These are phyloP conservation scores for Pittosporum tobira DNA, from an alignment of 129 eudicot species.

Conservation along the genomic window DNA sequence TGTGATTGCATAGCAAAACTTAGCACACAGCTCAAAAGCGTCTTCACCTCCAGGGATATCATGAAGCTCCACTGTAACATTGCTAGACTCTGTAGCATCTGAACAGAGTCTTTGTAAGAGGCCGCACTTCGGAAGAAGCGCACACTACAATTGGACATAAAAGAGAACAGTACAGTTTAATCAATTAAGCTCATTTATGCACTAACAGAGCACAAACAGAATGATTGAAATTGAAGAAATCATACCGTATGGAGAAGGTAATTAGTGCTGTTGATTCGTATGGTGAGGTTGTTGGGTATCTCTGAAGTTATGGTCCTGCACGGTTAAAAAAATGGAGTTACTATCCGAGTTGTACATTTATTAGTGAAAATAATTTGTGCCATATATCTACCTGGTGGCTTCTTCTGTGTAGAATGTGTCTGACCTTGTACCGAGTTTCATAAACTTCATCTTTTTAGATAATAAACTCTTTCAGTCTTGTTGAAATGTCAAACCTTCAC, in stretches of 20 bases:
- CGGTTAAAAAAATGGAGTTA: background rate
- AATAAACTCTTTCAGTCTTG: constrained; percentile 7
- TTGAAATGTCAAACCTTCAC: constrained; percentile 8
- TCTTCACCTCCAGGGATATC: constrained; percentile 78
- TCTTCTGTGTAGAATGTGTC: constrained; percentile 76
- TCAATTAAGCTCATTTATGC: background rate
- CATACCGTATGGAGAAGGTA: constrained; percentile 78
- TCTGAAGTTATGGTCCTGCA: constrained; percentile 63
- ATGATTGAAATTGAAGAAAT: background rate
- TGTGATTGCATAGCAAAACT: constrained; percentile 73
- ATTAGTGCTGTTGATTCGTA: constrained; percentile 39
- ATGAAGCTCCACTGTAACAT: constrained; percentile 43
- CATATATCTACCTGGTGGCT: constrained; percentile 84
- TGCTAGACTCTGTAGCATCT: constrained; percentile 24
- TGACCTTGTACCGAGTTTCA: constrained; percentile 77
- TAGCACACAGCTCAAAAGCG: constrained; percentile 78
- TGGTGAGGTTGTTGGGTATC: constrained; percentile 49
- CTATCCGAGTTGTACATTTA: too few species aligned
- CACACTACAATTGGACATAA: constrained; percentile 57
- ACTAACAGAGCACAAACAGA: background rate
- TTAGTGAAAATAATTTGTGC: background rate
- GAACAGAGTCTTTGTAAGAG: constrained; percentile 57
- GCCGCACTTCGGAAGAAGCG: constrained; percentile 69
- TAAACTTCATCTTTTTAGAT: constrained; percentile 56
- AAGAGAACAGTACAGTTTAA: background rate